Evolutionary conservation across 768 basidiomycete genomes (phyloP).

Genomic region (Phanerodontia chrysosporium): DNA sequence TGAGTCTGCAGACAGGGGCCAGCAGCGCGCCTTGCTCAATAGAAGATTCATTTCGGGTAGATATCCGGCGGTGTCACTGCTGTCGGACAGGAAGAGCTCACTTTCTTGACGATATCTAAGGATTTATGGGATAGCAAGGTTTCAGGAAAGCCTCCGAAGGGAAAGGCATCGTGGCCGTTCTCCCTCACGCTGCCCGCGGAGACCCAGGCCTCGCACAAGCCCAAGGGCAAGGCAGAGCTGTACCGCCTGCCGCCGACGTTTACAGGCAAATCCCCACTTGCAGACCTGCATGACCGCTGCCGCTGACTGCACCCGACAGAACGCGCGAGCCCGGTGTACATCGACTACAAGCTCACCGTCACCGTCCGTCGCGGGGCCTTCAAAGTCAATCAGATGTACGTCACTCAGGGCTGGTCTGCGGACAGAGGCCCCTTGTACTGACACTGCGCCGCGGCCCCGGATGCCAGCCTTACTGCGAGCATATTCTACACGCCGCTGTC

Average conservation of each 20-base stretch:
- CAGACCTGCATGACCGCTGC: neutral
- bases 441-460: neutral
- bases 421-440: neutral
- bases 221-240: constrained; percentile 29
- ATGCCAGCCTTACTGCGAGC: constrained; percentile 27
- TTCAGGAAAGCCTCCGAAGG: constrained; percentile 35
- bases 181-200: constrained; percentile 41
- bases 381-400: constrained; percentile 47
- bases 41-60: constrained; percentile 26
- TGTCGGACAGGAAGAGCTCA: constrained; percentile 51
- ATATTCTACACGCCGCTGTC: constrained; percentile 31
- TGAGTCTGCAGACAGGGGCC: constrained; percentile 23
- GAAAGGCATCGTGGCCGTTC: constrained; percentile 47
- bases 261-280: constrained; percentile 4
- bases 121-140: constrained; percentile 38
- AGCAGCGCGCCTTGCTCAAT: neutral
- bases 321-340: constrained; percentile 48
- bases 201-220: constrained; percentile 32
- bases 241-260: constrained; percentile 50
- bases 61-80: constrained; percentile 44
- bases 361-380: constrained; percentile 46
- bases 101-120: constrained; percentile 41
- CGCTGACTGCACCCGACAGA: constrained; percentile 33
- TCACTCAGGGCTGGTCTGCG: neutral
- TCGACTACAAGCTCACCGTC: constrained; percentile 51